phyloP scores from a whole-genome alignment of 495 filamentous ascomycete species.

The Aspergillus funiculosus region DNA sequence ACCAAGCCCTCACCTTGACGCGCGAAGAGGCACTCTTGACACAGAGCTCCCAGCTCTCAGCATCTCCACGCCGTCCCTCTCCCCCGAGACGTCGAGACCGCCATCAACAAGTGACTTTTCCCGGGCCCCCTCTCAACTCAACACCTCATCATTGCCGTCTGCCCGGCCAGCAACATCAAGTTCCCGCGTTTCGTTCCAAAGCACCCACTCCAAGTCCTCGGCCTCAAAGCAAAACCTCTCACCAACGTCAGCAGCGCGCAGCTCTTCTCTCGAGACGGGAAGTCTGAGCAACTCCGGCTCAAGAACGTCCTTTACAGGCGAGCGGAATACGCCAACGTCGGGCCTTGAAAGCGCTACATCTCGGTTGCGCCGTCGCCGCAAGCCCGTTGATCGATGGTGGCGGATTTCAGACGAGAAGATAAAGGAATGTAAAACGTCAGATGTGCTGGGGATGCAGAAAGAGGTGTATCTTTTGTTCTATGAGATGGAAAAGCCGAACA shows the following conservation, averaged over 20 bases:
- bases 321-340: conserved; percentile 24
- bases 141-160: conserved; percentile 27
- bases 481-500: conserved; percentile 56
- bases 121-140: conserved; percentile 16
- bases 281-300: conserved; percentile 28
- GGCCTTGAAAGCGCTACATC: conserved; percentile 21
- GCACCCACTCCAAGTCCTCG: conserved; percentile 30
- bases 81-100: conserved; percentile 15
- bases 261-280: conserved; percentile 24
- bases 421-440: conserved; percentile 84
- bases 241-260: conserved; percentile 24
- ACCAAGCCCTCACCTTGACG: conserved; percentile 37
- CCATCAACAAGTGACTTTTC: conserved; percentile 13
- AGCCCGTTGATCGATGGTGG: conserved; percentile 81
- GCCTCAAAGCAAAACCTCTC: conserved; percentile 24
- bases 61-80: conserved; percentile 29
- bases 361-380: conserved; percentile 51
- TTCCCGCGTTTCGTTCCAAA: conserved; percentile 36
- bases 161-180: conserved; percentile 36
- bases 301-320: conserved; percentile 19
- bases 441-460: conserved; percentile 88
- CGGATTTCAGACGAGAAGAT: conserved; percentile 96
- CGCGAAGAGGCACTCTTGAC: conserved; percentile 23
- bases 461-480: conserved; percentile 98
- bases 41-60: conserved; percentile 24